These are phyloP conservation scores for Rhynchospora breviuscula DNA, from an alignment of 176 grass and related monocot genomes.

Conservation along the genomic window DNA sequence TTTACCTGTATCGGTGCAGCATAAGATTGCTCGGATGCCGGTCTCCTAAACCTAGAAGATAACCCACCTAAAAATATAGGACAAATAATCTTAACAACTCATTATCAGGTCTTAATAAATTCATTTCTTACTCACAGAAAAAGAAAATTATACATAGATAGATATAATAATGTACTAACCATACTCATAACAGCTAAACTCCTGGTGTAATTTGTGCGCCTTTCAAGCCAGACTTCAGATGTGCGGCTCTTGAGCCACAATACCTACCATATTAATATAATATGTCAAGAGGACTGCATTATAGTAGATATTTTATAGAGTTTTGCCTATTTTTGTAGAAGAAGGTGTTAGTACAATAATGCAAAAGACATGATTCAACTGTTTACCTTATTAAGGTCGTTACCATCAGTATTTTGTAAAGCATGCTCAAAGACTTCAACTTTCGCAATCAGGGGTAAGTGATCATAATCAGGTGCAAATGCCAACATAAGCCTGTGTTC, in stretches of 20 bases:
- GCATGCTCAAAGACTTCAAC: conserved; percentile 99
- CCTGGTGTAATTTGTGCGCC: conserved; percentile 93
- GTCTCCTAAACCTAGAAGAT: conserved; percentile 95
- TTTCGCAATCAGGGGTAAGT: conserved; percentile 86
- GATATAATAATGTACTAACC: conserved; percentile 45
- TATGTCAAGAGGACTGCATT: not conserved
- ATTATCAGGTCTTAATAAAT: not conserved
- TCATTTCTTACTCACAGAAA: not conserved
- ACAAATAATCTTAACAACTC: not conserved
- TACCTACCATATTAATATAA: conserved; percentile 44
- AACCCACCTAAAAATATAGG: conserved; percentile 56
- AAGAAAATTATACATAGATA: conserved; percentile 4
- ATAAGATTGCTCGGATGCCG: conserved; percentile 99
- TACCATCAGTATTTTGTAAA: conserved; percentile 82
- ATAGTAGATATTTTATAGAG: not conserved
- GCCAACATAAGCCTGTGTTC: conserved; percentile 89
- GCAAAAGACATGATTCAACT: not conserved
- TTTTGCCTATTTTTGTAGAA: not conserved
- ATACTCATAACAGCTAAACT: conserved; percentile 99
- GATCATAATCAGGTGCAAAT: conserved; percentile 95
- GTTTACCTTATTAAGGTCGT: conserved; percentile 91
- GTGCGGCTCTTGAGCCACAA: conserved; percentile 95
- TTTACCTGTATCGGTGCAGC: conserved; percentile 81
- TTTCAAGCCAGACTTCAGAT: conserved; percentile 95
- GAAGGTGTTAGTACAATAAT: not conserved